phyloP scores from a whole-genome alignment of 148 eudicot genomes.

The Diospyros kaki region DNA sequence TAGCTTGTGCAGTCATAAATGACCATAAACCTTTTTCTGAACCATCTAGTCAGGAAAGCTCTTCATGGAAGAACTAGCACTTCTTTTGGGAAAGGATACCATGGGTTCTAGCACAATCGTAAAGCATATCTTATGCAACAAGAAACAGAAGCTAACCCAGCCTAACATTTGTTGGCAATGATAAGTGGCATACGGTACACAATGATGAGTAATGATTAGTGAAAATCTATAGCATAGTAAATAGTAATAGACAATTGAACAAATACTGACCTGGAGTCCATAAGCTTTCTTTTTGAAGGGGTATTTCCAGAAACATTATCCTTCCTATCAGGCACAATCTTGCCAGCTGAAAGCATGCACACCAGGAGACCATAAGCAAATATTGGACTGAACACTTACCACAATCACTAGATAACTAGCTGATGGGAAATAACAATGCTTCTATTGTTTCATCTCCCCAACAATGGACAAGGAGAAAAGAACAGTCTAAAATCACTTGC shows the following conservation, averaged over 20 bases:
- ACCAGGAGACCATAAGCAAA: slow-evolving; percentile 13
- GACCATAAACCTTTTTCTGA: not conserved
- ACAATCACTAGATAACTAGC: not conserved
- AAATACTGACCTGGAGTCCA: slow-evolving; percentile 40
- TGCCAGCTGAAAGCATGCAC: slow-evolving; percentile 25
- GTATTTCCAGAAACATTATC: slow-evolving; percentile 19
- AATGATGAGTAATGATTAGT: not conserved
- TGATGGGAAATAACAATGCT: not conserved
- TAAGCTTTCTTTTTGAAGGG: slow-evolving; percentile 62
- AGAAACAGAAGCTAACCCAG: not conserved
- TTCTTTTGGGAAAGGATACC: not conserved
- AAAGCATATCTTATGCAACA: slow-evolving; percentile 6
- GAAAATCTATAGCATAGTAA: not conserved
- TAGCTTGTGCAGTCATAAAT: not conserved
- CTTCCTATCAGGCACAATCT: slow-evolving; percentile 28
- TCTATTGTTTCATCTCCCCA: not conserved
- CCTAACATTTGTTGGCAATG: not conserved
- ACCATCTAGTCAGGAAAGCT: too few relatives aligned
- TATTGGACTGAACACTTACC: not conserved
- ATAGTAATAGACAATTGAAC: not conserved
- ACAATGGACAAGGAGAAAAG: not conserved
- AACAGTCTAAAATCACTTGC: not conserved
- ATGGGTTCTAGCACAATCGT: not conserved
- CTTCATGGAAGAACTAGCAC: too few relatives aligned
- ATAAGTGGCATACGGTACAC: not conserved